Percentiles rank a stretch among this genome's conserved stretches.
phyloP scores from a whole-genome alignment of 2,329 filamentous ascomycete genomes.

The Fusarium robinianum region DNA sequence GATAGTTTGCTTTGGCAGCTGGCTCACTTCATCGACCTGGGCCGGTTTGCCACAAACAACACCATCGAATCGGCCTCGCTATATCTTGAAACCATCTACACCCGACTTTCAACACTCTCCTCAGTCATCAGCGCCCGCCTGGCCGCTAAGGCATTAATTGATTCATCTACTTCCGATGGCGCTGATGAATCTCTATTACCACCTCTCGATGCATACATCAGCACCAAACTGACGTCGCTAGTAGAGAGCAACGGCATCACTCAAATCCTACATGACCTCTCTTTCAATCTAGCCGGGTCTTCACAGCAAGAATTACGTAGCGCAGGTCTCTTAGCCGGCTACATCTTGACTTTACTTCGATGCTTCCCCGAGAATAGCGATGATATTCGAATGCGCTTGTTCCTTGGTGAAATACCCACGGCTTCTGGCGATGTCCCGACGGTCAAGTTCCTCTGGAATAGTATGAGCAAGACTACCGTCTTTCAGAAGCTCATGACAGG shows the following conservation, averaged over 20 bases:
- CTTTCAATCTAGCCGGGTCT: conserved; percentile 38
- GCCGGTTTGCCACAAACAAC: conserved; percentile 44
- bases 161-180: conserved; percentile 17
- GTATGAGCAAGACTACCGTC: conserved; percentile 51
- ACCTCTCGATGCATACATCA: conserved; percentile 60
- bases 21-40: conserved; percentile 67
- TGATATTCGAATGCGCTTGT: conserved; percentile 93
- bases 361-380: conserved; percentile 83
- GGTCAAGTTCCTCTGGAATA: conserved; percentile 78
- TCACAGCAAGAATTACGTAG: conserved; percentile 40
- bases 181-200: conserved; percentile 25
- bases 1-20: conserved; percentile 65
- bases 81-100: conserved; percentile 58
- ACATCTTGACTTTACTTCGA: conserved; percentile 80
- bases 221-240: conserved; percentile 68
- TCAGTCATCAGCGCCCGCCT: conserved; percentile 55
- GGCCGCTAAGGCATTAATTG: conserved; percentile 25
- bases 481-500: conserved; percentile 40
- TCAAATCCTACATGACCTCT: conserved; percentile 42
- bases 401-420: conserved; percentile 56
- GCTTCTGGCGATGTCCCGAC: conserved; percentile 60
- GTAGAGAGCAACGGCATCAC: conserved; percentile 77
- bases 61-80: conserved; percentile 44
- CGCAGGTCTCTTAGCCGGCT: conserved; percentile 76
- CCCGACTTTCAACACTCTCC: conserved; percentile 57